Evolutionary conservation across 441 rosid genomes (phyloP).

Genomic region (Populus tomentosa): DNA sequence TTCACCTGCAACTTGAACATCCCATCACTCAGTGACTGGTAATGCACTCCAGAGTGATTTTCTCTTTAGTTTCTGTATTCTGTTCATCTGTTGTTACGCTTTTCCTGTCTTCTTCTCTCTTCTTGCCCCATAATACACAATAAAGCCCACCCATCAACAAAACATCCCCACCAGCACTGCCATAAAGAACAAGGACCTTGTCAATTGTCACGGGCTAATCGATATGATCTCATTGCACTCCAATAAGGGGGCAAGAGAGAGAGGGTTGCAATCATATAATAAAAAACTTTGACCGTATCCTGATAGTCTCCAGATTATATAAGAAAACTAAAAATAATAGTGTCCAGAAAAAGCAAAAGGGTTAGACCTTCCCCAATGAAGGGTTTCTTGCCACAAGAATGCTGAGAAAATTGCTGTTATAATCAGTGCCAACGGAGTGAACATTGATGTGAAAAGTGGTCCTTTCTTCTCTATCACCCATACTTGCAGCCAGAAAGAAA

Average conservation of each 20-base stretch:
- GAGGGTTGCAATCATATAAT: too few species aligned
- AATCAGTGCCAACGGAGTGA: constrained; percentile 72
- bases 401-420: constrained; percentile 60
- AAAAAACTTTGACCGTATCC: background rate
- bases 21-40: constrained; percentile 26
- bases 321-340: background rate
- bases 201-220: background rate
- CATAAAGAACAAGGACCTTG: constrained; percentile 8
- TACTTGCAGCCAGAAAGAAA: constrained; percentile 52
- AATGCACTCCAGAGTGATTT: too few species aligned
- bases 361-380: constrained; percentile 62
- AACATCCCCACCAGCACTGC: constrained; percentile 71
- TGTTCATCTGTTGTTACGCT: constrained; percentile 11
- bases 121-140: constrained; percentile 75
- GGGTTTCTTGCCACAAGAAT: constrained; percentile 57
- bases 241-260: background rate
- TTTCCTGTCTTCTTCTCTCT: constrained; percentile 37
- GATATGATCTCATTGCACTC: background rate
- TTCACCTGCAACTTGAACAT: background rate
- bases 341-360: background rate
- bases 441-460: constrained; percentile 69
- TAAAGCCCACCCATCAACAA: constrained; percentile 78
- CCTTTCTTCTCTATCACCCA: constrained; percentile 59
- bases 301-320: background rate
- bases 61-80: constrained; percentile 24